These are phyloP conservation scores for Psilocybe subaeruginosa DNA, from an alignment of 768 basidiomycete genomes.

Conservation along the genomic window DNA sequence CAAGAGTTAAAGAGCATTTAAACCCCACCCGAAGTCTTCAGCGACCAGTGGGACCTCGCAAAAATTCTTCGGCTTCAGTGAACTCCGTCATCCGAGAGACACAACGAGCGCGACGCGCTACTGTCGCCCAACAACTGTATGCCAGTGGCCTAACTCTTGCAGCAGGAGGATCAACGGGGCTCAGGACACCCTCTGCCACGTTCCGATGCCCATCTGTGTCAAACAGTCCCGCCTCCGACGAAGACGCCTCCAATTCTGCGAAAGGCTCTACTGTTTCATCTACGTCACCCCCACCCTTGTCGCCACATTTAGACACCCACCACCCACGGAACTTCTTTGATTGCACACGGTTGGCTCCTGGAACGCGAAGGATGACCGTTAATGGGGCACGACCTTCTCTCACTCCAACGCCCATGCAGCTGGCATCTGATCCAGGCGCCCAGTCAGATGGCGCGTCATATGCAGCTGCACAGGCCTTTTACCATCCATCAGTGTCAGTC, in stretches of 20 bases:
- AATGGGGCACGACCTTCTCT: conserved; percentile 19
- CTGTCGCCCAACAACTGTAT: conserved; percentile 29
- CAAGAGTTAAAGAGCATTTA: conserved; percentile 9
- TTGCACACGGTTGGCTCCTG: conserved; percentile 25
- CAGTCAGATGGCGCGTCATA: conserved; percentile 1
- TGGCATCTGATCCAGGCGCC: neutral
- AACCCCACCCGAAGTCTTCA: conserved; percentile 4
- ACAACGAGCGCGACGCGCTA: conserved; percentile 20
- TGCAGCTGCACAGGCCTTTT: conserved; percentile 12
- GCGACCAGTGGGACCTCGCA: conserved; percentile 17
- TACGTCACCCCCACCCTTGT: conserved; percentile 17
- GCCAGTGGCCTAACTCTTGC: conserved; percentile 22
- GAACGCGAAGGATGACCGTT: conserved; percentile 26
- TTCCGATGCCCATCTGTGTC: conserved; percentile 11
- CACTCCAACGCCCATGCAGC: neutral
- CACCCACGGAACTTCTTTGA: conserved; percentile 28
- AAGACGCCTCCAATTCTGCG: conserved; percentile 9
- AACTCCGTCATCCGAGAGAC: conserved; percentile 9
- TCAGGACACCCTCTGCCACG: neutral
- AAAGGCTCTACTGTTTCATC: conserved; percentile 17
- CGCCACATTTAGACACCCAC: conserved; percentile 20
- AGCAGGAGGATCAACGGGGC: neutral
- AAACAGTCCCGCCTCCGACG: conserved; percentile 14
- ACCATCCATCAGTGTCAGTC: conserved; percentile 21
- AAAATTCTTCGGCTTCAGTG: conserved; percentile 14